Percentiles rank a stretch among this genome's conserved stretches.
phyloP scores from a whole-genome alignment of 176 grass and related monocot genomes.

The Aegilops bicornis region DNA sequence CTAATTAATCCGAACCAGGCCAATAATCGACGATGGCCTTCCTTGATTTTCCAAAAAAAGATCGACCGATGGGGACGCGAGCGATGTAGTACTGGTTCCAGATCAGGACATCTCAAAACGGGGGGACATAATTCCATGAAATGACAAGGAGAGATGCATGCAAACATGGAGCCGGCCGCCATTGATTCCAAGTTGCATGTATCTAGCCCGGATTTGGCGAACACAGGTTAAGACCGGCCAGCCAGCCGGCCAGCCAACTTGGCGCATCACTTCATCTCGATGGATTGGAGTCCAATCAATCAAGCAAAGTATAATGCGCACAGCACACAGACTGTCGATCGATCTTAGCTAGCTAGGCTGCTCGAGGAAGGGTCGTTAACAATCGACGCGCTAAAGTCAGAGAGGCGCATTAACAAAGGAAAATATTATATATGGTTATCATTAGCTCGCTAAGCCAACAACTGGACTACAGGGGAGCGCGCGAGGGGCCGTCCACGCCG shows the following conservation, averaged over 20 bases:
- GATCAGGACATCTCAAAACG: background rate
- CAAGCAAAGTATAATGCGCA: slow-evolving; percentile 15
- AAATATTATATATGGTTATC: background rate
- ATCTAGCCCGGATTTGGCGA: slow-evolving; percentile 39
- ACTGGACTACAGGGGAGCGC: background rate
- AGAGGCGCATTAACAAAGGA: background rate
- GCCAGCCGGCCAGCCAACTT: background rate
- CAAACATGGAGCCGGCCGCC: background rate
- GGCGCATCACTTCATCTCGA: slow-evolving; percentile 22
- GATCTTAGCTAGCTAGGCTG: background rate
- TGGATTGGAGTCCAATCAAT: background rate
- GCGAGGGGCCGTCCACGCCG: background rate
- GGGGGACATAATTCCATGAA: background rate
- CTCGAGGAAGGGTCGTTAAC: slow-evolving; percentile 26
- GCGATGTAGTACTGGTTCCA: background rate
- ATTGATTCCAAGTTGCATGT: slow-evolving; percentile 16
- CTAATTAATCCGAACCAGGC: background rate
- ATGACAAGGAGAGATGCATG: background rate
- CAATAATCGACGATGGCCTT: background rate
- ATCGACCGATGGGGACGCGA: background rate
- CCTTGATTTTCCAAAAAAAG: background rate
- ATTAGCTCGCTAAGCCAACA: background rate
- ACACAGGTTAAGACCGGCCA: slow-evolving; percentile 35
- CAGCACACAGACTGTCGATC: background rate
- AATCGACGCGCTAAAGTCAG: slow-evolving; percentile 37